phyloP scores from a whole-genome alignment of 2,329 filamentous ascomycete species.

The Colletotrichum phormii region DNA sequence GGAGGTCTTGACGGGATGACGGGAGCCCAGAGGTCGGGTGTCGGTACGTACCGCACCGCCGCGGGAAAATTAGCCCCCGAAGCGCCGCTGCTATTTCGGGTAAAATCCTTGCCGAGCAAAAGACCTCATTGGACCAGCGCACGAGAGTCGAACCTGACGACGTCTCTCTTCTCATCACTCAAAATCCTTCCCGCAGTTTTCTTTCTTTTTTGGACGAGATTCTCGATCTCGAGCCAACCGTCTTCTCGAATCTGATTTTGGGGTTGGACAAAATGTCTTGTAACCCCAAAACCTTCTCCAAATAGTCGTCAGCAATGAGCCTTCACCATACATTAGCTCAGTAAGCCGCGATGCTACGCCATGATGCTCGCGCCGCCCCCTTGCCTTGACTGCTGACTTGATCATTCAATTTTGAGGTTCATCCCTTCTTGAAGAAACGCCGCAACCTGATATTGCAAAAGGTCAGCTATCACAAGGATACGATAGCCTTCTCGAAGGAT shows the following conservation, averaged over 20 bases:
- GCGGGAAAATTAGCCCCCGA: not conserved
- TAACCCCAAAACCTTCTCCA: not conserved
- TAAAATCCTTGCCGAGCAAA: not conserved
- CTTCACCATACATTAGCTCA: not conserved
- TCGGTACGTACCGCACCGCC: too few relatives aligned
- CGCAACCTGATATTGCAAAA: not conserved
- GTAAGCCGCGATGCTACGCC: not conserved
- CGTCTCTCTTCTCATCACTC: not conserved
- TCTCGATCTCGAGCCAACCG: not conserved
- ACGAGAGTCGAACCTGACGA: not conserved
- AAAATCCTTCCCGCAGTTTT: not conserved
- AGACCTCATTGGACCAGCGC: not conserved
- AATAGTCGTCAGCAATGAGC: not conserved
- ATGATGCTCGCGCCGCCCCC: not conserved
- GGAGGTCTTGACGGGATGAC: too few relatives aligned
- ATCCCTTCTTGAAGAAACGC: not conserved
- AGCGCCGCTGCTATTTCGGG: not conserved
- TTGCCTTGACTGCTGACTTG: not conserved
- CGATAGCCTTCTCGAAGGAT: too few relatives aligned
- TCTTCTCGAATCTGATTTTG: not conserved
- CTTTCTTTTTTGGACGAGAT: not conserved
- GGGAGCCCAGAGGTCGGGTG: too few relatives aligned
- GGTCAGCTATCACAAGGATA: not conserved
- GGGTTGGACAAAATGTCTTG: not conserved
- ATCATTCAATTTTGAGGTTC: not conserved